These are phyloP conservation scores for Adansonia madagascariensis DNA, from an alignment of 441 rosid species.

Conservation along the genomic window DNA sequence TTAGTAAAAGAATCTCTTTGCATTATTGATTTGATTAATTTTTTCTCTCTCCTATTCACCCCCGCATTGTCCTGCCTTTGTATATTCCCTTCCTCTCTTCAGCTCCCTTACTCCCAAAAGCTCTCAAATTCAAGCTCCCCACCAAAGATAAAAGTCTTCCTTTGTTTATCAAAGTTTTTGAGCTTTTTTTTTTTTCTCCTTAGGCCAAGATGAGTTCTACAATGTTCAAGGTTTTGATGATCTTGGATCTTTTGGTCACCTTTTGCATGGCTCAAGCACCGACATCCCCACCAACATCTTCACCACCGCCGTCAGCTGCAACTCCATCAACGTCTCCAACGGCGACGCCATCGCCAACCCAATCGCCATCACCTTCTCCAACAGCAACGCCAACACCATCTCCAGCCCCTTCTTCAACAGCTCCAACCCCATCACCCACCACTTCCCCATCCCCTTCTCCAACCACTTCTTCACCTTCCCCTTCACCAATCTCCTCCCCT, in stretches of 20 bases:
- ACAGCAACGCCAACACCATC: constrained; percentile 30
- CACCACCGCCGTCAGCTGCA: no score
- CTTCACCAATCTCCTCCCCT: constrained; percentile 36
- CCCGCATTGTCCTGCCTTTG: no score
- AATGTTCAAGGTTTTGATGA: no score
- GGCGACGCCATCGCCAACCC: not conserved
- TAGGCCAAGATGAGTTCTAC: no score
- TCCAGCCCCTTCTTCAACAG: constrained; percentile 38
- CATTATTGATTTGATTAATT: not conserved
- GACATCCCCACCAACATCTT: constrained; percentile 25
- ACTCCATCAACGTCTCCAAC: constrained; percentile 44
- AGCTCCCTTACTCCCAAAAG: no score
- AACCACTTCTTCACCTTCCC: not conserved
- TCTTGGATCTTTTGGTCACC: no score
- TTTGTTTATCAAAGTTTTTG: not conserved
- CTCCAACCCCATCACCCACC: constrained; percentile 39
- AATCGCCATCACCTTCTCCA: constrained; percentile 41
- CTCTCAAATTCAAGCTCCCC: no score
- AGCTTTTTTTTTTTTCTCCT: no score
- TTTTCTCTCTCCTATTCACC: not conserved
- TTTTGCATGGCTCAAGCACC: no score
- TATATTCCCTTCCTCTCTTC: no score
- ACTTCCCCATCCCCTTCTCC: constrained; percentile 41
- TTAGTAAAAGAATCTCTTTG: not conserved
- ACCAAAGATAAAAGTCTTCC: no score